Evolutionary conservation across 1,284 basidiomycete genomes (phyloP).

Genomic region (Papiliotrema flavescens): DNA sequence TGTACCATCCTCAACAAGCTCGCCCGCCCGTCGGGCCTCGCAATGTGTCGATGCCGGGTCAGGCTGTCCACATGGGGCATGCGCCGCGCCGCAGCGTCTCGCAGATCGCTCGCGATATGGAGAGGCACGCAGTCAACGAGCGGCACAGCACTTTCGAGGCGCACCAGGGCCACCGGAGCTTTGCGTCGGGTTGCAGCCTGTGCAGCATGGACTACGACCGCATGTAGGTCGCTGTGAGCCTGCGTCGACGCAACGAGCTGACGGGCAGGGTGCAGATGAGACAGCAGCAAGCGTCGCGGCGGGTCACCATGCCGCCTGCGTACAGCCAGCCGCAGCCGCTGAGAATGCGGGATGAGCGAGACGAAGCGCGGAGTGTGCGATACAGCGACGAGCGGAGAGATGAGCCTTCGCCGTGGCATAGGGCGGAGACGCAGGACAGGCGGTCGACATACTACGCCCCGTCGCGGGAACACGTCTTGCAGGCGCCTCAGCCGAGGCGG

Average conservation of each 20-base stretch:
- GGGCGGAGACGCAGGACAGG: neutral
- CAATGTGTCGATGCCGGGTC: neutral
- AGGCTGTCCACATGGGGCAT: neutral
- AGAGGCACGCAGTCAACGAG: neutral
- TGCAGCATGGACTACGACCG: conserved; percentile 5
- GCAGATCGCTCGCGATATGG: conserved; percentile 3
- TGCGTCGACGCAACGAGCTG: neutral
- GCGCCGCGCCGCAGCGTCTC: conserved; percentile 1
- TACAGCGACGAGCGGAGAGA: neutral
- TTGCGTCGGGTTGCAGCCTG: neutral
- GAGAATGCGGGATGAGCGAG: neutral
- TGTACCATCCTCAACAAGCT: neutral
- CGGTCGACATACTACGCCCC: neutral
- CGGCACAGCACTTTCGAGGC: conserved; percentile 1
- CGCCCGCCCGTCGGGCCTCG: neutral
- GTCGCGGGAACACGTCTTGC: neutral
- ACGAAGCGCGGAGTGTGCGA: neutral
- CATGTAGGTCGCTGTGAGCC: neutral
- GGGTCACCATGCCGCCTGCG: conserved; percentile 5
- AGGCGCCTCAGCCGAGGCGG: neutral
- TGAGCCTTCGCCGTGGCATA: neutral
- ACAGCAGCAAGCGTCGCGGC: neutral
- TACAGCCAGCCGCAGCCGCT: neutral
- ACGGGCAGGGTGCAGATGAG: neutral
- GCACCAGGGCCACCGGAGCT: neutral